Evolutionary conservation across 352 stramenopile genomes (phyloP), one percentile per base, ranked within the genome.

Genomic region (Pythium guiyangense): DNA sequence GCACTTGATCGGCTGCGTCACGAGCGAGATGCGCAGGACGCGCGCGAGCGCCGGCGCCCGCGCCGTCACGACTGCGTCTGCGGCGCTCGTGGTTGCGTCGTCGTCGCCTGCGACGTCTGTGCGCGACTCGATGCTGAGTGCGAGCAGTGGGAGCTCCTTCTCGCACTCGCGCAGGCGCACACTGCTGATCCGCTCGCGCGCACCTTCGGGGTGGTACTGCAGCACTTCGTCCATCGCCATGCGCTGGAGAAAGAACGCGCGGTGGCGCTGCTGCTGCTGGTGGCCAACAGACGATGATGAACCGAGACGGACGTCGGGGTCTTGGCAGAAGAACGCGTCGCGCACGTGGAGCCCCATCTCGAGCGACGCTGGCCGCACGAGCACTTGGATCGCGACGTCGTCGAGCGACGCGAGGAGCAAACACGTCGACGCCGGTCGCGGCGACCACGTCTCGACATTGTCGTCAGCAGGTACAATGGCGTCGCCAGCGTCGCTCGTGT

Each of bases 1-100:
- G 59, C 77, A 90, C 61, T 88, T 88, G 56, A 94, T 85, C 2
- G 82, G 77, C 60, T 94, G 84, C 10, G 83, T 88, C 45, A 92
- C 77, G 4, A 94, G 71, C 17, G 71, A 87, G 12, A 94, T 60
- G 4, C 69, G 54, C 10, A 94, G 64, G 25, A 78, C 49, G 25
- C 72, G 63, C 12, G 61, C 59, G 20, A 59, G 22, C 25, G 37
- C 53, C n/a, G 51, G 45, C 2, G 50, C 39, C n/a, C 34, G 10
- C 1, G 17, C 49, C 37, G 57, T 20, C 26, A 49, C 58, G n/a
- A 54, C 27, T 26, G 45, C 35, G 14, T 44, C 47, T 26, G 51
- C 34, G 25, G 45, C 11, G 26, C 46, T 48, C 12, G 20, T 56
- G 57, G 49, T 44, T 27, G 68, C 49, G 42, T 59, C 44, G 18